Percentiles rank a stretch among this genome's conserved stretches.
These are phyloP conservation scores for Macrophomina phaseolina DNA, from an alignment of 2,329 filamentous ascomycete species.

Conservation along the genomic window DNA sequence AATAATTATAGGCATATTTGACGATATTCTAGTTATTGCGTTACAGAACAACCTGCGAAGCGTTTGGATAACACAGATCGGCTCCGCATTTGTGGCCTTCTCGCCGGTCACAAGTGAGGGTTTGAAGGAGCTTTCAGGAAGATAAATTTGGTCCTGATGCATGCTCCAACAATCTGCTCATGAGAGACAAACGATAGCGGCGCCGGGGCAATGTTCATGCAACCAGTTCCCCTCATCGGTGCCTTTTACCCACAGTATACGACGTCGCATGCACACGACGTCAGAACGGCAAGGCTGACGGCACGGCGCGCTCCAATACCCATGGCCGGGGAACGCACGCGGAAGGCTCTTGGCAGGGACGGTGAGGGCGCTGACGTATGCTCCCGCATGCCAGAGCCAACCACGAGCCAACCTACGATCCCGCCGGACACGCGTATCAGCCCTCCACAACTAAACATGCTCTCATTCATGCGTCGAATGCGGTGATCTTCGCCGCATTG, in stretches of 20 bases:
- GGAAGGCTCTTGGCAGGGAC: constrained; percentile 16
- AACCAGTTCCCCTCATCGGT: too few species aligned
- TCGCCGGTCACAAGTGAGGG: too few species aligned
- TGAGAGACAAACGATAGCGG: too few species aligned
- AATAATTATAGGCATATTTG: background rate
- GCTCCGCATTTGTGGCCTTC: too few species aligned
- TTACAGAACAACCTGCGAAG: too few species aligned
- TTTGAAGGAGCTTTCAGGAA: too few species aligned
- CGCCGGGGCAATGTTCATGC: too few species aligned
- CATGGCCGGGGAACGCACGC: background rate
- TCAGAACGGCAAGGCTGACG: background rate
- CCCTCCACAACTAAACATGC: background rate
- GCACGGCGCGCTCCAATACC: background rate
- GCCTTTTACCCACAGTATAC: too few species aligned
- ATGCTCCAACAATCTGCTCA: too few species aligned
- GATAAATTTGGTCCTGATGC: too few species aligned
- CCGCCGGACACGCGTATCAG: background rate
- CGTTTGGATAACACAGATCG: too few species aligned
- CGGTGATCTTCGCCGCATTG: background rate
- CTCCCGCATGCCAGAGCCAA: background rate
- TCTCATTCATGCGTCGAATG: background rate
- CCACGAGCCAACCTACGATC: background rate
- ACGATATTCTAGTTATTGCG: too few species aligned
- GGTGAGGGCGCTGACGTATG: constrained; percentile 1
- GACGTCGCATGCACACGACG: background rate